Evolutionary conservation across 192 early-diverging fungal genomes (phyloP).

Genomic region (Podila horticola): DNA sequence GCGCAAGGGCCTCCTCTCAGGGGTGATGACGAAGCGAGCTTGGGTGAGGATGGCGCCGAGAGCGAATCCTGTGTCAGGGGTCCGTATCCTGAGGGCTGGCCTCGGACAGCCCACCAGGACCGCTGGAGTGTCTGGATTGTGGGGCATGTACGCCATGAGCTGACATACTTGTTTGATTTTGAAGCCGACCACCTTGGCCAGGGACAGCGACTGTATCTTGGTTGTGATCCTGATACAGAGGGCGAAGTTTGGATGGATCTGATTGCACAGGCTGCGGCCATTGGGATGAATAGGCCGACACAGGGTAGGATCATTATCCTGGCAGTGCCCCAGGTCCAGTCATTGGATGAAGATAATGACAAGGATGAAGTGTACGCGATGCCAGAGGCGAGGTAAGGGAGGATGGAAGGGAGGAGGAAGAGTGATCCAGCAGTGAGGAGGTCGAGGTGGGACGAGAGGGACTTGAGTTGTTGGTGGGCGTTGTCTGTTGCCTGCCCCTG

Average conservation of each 20-base stretch:
- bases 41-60: background rate
- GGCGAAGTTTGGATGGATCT: background rate
- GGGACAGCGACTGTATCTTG: background rate
- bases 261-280: conserved; percentile 16
- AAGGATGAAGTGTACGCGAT: conserved; percentile 4
- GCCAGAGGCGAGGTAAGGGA: conserved; percentile 39
- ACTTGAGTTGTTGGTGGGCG: background rate
- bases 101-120: background rate
- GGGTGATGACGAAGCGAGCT: background rate
- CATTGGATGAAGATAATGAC: background rate
- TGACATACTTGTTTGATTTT: background rate
- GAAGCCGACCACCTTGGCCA: background rate
- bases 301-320: conserved; percentile 33
- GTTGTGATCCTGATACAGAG: background rate
- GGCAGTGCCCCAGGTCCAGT: conserved; percentile 13
- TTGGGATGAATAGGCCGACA: conserved; percentile 24
- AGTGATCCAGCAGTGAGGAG: conserved; percentile 32
- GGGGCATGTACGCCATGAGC: background rate
- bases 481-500: background rate
- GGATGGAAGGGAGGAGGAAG: conserved; percentile 36
- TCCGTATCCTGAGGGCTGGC: conserved; percentile 16
- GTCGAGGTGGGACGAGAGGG: conserved; percentile 22
- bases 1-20: background rate
- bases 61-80: conserved; percentile 8
- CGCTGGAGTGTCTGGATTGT: background rate